Evolutionary conservation across 1,139 yeast genomes (phyloP).

Genomic region (Suhomyces guaymorum): DNA sequence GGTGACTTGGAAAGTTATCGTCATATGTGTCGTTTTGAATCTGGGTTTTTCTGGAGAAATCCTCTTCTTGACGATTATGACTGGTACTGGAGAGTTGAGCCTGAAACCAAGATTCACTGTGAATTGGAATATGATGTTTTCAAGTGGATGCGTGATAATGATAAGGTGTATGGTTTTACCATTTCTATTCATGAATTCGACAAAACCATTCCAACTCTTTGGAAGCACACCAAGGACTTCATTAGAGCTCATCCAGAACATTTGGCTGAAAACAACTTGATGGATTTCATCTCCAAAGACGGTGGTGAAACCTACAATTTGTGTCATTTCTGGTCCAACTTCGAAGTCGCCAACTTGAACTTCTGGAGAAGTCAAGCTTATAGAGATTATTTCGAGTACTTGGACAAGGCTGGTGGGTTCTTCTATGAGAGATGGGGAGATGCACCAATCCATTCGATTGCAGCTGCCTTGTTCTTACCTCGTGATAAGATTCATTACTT

Average conservation of each 20-base stretch:
- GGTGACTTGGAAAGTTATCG: conserved; percentile 67
- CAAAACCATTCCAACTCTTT: conserved; percentile 59
- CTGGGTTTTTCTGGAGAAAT: conserved; percentile 78
- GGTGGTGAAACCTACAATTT: conserved; percentile 67
- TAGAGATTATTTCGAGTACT: conserved; percentile 62
- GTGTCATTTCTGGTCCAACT: conserved; percentile 94
- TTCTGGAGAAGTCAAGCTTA: conserved; percentile 75
- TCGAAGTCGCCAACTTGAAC: conserved; percentile 77
- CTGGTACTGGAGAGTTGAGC: conserved; percentile 91
- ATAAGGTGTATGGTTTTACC: conserved; percentile 65
- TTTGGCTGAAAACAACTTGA: conserved; percentile 47
- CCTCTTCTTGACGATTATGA: conserved; percentile 65
- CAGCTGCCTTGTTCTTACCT: conserved; percentile 70
- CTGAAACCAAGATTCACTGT: conserved; percentile 61
- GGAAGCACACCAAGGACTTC: conserved; percentile 56
- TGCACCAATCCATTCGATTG: conserved; percentile 88
- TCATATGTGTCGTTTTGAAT: conserved; percentile 78
- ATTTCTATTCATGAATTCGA: conserved; percentile 63
- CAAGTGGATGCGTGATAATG: conserved; percentile 57
- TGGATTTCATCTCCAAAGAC: conserved; percentile 58
- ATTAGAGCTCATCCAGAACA: conserved; percentile 45
- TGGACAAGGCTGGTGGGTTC: conserved; percentile 82
- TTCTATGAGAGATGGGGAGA: conserved; percentile 97
- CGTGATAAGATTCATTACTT: conserved; percentile 72
- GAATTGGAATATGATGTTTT: conserved; percentile 68